phyloP scores from a whole-genome alignment of 2,329 filamentous ascomycete species.

The Myriangium duriaei region DNA sequence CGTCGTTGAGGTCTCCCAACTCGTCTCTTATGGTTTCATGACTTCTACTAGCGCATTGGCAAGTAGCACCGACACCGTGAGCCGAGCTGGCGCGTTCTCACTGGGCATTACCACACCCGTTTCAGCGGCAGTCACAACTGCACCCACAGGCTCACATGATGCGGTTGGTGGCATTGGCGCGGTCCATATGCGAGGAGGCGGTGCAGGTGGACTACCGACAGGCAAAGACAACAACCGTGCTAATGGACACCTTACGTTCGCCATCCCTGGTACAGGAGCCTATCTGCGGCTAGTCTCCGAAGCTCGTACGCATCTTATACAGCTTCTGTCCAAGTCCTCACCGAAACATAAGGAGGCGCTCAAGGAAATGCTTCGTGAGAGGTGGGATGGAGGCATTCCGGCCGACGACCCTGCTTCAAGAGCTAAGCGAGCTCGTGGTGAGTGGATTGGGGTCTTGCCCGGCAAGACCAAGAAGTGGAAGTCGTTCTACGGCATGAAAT shows the following conservation, averaged over 20 bases:
- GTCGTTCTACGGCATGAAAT: constrained; percentile 54
- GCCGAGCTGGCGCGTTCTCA: constrained; percentile 28
- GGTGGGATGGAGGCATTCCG: constrained; percentile 57
- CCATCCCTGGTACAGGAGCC: constrained; percentile 53
- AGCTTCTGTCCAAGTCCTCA: constrained; percentile 44
- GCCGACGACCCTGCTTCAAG: constrained; percentile 32
- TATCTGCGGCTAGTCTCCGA: constrained; percentile 54
- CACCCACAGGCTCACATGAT: constrained; percentile 54
- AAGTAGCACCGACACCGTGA: constrained; percentile 28
- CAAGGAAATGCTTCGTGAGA: constrained; percentile 48
- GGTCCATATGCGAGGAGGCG: constrained; percentile 51
- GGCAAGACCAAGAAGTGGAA: constrained; percentile 58
- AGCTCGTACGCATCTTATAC: constrained; percentile 49
- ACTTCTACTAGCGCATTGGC: constrained; percentile 36
- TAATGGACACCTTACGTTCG: constrained; percentile 36
- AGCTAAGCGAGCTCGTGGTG: constrained; percentile 41
- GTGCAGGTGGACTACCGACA: constrained; percentile 23
- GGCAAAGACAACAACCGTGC: constrained; percentile 16
- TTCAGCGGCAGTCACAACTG: constrained; percentile 46
- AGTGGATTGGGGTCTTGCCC: constrained; percentile 45
- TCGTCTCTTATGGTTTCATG: constrained; percentile 56
- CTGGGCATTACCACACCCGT: constrained; percentile 46
- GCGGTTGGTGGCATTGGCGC: constrained; percentile 58
- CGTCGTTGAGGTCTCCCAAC: constrained; percentile 38
- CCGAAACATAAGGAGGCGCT: constrained; percentile 49